Evolutionary conservation across 441 rosid genomes (phyloP).

Genomic region (Pelargonium citronellum): DNA sequence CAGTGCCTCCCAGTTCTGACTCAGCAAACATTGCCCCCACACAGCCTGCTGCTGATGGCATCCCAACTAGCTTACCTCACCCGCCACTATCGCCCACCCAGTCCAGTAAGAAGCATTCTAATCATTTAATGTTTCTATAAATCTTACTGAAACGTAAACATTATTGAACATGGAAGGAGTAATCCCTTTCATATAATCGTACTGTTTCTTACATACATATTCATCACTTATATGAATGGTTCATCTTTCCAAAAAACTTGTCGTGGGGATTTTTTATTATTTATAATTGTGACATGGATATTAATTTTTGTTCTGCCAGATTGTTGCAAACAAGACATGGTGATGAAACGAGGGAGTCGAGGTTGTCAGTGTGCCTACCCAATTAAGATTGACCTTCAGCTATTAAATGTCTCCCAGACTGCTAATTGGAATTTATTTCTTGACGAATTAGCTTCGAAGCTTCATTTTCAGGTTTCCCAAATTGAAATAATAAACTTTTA

Average conservation of each 20-base stretch:
- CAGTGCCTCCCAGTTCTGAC: constrained; percentile 49
- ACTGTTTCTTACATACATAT: not conserved
- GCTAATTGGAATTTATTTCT: constrained; percentile 57
- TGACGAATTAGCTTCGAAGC: constrained; percentile 67
- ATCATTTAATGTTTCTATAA: not conserved
- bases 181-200: not conserved
- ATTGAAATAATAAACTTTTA: constrained; percentile 80
- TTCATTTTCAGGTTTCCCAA: constrained; percentile 62
- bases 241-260: not conserved
- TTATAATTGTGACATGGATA: constrained; percentile 18
- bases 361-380: constrained; percentile 91
- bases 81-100: constrained; percentile 72
- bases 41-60: constrained; percentile 41
- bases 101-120: constrained; percentile 43
- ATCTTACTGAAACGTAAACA: not conserved
- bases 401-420: constrained; percentile 72
- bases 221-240: not conserved
- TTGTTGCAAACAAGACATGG: constrained; percentile 74
- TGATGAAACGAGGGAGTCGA: constrained; percentile 62
- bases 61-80: constrained; percentile 54
- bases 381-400: constrained; percentile 86
- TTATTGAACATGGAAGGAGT: not conserved
- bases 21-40: constrained; percentile 64
- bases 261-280: not conserved
- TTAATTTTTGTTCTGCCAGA: constrained; percentile 38